Percentiles rank a stretch among this genome's conserved stretches.
phyloP scores from a whole-genome alignment of 306 rosid genomes.

The Cotoneaster glaucophyllus region DNA sequence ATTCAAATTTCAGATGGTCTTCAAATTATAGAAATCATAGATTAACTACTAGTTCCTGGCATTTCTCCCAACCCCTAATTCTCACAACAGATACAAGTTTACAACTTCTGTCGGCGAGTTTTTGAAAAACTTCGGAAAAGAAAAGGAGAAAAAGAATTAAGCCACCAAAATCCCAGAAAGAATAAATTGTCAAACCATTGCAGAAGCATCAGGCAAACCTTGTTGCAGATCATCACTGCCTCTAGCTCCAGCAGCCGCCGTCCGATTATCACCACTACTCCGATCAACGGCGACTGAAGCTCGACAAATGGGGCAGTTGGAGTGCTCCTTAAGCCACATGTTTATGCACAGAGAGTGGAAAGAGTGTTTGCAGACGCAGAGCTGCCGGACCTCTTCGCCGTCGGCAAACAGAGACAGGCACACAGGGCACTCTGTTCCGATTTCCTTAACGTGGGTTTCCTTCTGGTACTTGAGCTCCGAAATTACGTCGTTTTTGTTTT shows the following conservation, averaged over 20 bases:
- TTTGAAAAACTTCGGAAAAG: neutral
- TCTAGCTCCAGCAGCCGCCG: conserved; percentile 15
- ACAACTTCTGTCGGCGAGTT: conserved; percentile 4
- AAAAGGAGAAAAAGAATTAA: neutral
- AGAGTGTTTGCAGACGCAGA: conserved; percentile 60
- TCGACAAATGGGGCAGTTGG: conserved; percentile 77
- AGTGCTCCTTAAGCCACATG: conserved; percentile 53
- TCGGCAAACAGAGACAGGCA: conserved; percentile 56
- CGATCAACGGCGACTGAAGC: conserved; percentile 33
- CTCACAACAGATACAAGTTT: neutral
- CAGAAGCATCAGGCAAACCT: conserved; percentile 36
- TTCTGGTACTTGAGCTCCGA: conserved; percentile 34
- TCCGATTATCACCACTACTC: neutral
- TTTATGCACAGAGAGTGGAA: conserved; percentile 62
- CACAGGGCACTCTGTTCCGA: conserved; percentile 70
- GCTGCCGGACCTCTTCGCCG: conserved; percentile 59
- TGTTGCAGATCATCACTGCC: conserved; percentile 27
- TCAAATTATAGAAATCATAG: neutral
- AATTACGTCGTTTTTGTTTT: neutral
- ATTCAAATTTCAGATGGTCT: neutral
- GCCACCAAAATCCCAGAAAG: neutral
- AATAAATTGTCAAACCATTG: conserved; percentile 33
- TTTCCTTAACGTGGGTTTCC: conserved; percentile 36
- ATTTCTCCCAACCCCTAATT: neutral
- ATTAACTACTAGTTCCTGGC: neutral